These are phyloP conservation scores for Nevesoporus exiguus DNA, from an alignment of 768 basidiomycete species.

Conservation along the genomic window DNA sequence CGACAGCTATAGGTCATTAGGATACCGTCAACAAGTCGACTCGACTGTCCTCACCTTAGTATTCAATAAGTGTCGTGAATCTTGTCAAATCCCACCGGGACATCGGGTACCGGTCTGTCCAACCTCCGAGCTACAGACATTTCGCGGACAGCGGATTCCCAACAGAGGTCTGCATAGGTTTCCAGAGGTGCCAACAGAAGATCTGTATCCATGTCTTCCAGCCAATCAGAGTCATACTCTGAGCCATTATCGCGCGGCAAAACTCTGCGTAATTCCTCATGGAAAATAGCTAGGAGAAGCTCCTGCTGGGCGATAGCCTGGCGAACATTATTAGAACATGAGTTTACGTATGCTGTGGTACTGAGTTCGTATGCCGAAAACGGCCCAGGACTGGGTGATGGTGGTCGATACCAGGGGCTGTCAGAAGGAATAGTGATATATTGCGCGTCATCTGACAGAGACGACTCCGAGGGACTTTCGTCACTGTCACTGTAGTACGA, in stretches of 20 bases:
- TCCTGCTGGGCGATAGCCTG: slow-evolving; percentile 34
- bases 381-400: slow-evolving; percentile 27
- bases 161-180: slow-evolving; percentile 29
- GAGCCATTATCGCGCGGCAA: slow-evolving; percentile 13
- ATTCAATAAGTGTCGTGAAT: slow-evolving; percentile 13
- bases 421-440: slow-evolving; percentile 38
- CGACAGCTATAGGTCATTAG: background rate
- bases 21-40: background rate
- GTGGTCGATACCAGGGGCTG: slow-evolving; percentile 38
- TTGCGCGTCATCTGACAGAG: slow-evolving; percentile 32
- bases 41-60: slow-evolving; percentile 3
- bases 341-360: slow-evolving; percentile 19
- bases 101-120: slow-evolving; percentile 24
- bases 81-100: slow-evolving; percentile 30
- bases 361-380: slow-evolving; percentile 18
- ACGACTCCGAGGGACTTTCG: slow-evolving; percentile 17
- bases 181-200: slow-evolving; percentile 27
- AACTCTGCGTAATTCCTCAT: slow-evolving; percentile 27
- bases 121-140: background rate
- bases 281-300: slow-evolving; percentile 31
- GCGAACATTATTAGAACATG: slow-evolving; percentile 33
- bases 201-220: slow-evolving; percentile 28
- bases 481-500: slow-evolving; percentile 22
- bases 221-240: slow-evolving; percentile 25
- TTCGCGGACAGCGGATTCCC: slow-evolving; percentile 27